phyloP scores from a whole-genome alignment of 148 eudicot species.

The Amaranthus hypochondriacus region DNA sequence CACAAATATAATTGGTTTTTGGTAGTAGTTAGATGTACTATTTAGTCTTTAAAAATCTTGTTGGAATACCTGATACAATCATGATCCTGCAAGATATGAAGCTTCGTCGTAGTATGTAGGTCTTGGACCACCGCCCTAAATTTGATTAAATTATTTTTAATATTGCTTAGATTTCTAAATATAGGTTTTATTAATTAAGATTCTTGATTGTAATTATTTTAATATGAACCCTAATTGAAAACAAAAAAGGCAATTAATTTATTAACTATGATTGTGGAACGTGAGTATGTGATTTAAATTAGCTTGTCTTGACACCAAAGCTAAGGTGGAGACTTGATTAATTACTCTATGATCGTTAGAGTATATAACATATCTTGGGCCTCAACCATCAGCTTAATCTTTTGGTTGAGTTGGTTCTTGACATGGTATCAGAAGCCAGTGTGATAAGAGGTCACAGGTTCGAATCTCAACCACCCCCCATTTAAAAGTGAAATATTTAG shows the following conservation, averaged over 20 bases:
- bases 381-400: too few relatives aligned
- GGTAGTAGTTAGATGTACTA: too few relatives aligned
- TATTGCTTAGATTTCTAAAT: conserved; percentile 5
- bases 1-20: too few relatives aligned
- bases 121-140: too few relatives aligned
- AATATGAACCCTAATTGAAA: neutral
- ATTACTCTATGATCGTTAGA: neutral
- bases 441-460: too few relatives aligned
- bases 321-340: conserved; percentile 11
- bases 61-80: neutral
- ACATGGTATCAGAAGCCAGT: too few relatives aligned
- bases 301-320: conserved; percentile 17
- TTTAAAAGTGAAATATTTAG: too few relatives aligned
- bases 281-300: conserved; percentile 9
- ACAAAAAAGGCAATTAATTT: neutral
- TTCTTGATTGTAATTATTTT: neutral
- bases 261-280: conserved; percentile 11
- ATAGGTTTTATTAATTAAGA: neutral
- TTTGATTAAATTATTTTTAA: too few relatives aligned
- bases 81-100: conserved; percentile 8
- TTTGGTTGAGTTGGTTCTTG: too few relatives aligned
- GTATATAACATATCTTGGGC: too few relatives aligned
- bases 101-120: conserved; percentile 19
- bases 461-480: too few relatives aligned
- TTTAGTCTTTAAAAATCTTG: neutral